A percentile compares a stretch with the other conserved stretches of the same genome.
phyloP scores from a whole-genome alignment of 371 early-diverging fungal genomes.

The Apophysomyces trapeziformis region DNA sequence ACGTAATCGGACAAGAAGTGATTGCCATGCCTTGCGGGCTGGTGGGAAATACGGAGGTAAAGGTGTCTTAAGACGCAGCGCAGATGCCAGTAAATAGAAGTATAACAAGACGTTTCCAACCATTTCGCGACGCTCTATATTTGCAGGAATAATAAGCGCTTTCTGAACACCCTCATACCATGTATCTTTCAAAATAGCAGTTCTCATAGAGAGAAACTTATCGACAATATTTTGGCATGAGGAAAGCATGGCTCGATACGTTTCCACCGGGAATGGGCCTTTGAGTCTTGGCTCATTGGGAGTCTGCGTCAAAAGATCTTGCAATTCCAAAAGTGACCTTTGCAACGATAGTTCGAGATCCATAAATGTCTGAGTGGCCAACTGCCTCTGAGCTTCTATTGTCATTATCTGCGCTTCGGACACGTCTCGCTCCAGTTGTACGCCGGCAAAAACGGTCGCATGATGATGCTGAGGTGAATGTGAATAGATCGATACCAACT shows the following conservation, averaged over 20 bases:
- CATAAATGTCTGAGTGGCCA: conserved; percentile 56
- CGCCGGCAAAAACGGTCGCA: neutral
- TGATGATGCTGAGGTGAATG: conserved; percentile 33
- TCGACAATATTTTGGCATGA: conserved; percentile 80
- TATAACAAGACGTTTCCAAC: conserved; percentile 75
- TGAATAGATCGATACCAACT: conserved; percentile 68
- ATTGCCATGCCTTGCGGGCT: conserved; percentile 53
- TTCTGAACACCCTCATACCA: conserved; percentile 59
- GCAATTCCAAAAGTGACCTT: conserved; percentile 62
- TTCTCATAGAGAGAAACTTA: conserved; percentile 71
- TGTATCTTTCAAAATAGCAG: conserved; percentile 65
- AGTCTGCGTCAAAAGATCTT: conserved; percentile 67
- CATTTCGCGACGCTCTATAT: conserved; percentile 66
- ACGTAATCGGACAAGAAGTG: conserved; percentile 50
- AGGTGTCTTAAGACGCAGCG: conserved; percentile 79
- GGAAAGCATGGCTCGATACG: conserved; percentile 68
- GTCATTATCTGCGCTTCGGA: conserved; percentile 23
- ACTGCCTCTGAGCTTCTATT: conserved; percentile 26
- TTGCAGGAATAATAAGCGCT: conserved; percentile 62
- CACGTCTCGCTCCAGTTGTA: conserved; percentile 11
- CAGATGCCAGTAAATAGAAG: conserved; percentile 82
- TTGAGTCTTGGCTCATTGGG: conserved; percentile 86
- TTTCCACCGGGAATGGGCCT: conserved; percentile 75
- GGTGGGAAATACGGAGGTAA: conserved; percentile 85
- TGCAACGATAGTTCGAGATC: conserved; percentile 77